Evolutionary conservation across 768 basidiomycete species (phyloP).

Genomic region (Amanita exitialis): DNA sequence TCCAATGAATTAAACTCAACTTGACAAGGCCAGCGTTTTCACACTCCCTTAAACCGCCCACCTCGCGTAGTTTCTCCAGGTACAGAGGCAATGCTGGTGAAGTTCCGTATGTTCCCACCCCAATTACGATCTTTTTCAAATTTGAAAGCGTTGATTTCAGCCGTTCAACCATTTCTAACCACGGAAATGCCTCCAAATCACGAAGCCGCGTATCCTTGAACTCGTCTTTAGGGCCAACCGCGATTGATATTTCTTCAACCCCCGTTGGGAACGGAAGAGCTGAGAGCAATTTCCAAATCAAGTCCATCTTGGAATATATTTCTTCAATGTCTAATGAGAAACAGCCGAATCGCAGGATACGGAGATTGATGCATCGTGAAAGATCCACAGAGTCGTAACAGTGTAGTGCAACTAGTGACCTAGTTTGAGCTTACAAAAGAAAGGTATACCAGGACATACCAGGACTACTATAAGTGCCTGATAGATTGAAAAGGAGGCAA

Average conservation of each 20-base stretch:
- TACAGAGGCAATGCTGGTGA: not conserved
- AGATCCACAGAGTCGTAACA: not conserved
- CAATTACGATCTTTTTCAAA: not conserved
- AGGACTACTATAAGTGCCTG: not conserved
- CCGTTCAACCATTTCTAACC: not conserved
- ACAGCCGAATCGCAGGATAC: not conserved
- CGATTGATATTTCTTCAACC: not conserved
- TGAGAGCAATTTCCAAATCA: not conserved
- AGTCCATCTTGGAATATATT: not conserved
- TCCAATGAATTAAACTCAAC: not conserved
- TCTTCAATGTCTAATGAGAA: not conserved
- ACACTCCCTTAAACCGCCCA: not conserved
- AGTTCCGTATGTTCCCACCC: not conserved
- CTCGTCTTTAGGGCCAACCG: not conserved
- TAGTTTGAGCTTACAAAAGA: too few relatives aligned
- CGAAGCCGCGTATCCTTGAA: not conserved
- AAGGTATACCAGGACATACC: not conserved
- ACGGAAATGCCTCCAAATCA: not conserved
- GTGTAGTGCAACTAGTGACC: not conserved
- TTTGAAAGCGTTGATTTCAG: not conserved
- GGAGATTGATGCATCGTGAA: not conserved
- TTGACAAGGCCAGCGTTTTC: not conserved
- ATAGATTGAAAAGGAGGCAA: not conserved
- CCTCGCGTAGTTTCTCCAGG: not conserved
- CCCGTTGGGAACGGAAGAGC: not conserved